These are phyloP conservation scores for Rauvolfia tetraphylla DNA, from an alignment of 257 asterid species.

Conservation along the genomic window DNA sequence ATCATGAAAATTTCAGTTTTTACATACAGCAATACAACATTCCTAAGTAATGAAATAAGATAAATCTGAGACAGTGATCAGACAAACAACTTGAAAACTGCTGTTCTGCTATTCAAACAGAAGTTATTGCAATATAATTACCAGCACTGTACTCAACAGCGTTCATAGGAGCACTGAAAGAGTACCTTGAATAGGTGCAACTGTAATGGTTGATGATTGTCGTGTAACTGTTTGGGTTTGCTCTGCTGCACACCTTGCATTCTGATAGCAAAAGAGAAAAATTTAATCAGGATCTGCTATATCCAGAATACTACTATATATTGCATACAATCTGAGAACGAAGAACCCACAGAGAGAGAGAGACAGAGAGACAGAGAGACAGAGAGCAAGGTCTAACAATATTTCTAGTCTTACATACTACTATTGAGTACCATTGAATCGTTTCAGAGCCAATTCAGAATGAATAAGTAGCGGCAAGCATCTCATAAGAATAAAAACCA, in stretches of 20 bases:
- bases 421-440: no score
- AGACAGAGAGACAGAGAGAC: no score
- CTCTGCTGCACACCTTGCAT: constrained; percentile 70
- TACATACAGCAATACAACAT: constrained; percentile 12
- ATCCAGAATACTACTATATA: background rate
- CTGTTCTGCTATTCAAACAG: background rate
- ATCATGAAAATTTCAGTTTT: background rate
- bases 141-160: background rate
- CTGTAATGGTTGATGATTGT: constrained; percentile 79
- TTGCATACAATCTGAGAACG: background rate
- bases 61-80: background rate
- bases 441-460: background rate
- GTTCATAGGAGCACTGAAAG: constrained; percentile 44
- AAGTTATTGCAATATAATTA: background rate
- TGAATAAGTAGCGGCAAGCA: background rate
- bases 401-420: background rate
- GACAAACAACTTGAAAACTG: background rate
- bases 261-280: constrained; percentile 36
- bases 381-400: no score
- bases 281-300: background rate
- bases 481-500: background rate
- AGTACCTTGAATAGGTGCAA: constrained; percentile 80
- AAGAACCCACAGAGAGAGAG: no score
- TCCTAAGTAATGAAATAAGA: constrained; percentile 14
- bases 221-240: constrained; percentile 90